phyloP scores from a whole-genome alignment of 768 basidiomycete genomes.

The Pleurotus salmoneostramineus region DNA sequence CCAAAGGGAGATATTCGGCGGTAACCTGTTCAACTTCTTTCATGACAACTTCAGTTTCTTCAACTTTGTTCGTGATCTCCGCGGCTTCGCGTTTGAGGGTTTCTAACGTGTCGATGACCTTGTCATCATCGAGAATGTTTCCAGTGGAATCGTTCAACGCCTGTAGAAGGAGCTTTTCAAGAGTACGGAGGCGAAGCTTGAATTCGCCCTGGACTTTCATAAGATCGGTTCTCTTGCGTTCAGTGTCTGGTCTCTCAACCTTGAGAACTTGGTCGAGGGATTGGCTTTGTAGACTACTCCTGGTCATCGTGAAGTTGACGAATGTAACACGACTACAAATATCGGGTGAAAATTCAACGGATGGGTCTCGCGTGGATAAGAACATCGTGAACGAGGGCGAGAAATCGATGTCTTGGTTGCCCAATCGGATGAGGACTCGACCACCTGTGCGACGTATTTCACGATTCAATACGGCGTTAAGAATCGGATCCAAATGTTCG shows the following conservation, averaged over 20 bases:
- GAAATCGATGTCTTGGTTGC: constrained; percentile 98
- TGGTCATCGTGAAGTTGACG: constrained; percentile 98
- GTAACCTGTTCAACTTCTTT: constrained; percentile 95
- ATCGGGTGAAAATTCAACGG: constrained; percentile 96
- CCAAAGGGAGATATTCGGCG: constrained; percentile 88
- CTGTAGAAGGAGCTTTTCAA: constrained; percentile 90
- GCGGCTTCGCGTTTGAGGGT: constrained; percentile 95
- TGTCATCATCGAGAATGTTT: constrained; percentile 98
- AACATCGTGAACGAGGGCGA: constrained; percentile 99
- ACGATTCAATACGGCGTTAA: constrained; percentile 95
- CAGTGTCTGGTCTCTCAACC: constrained; percentile 95
- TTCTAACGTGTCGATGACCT: constrained; percentile 95
- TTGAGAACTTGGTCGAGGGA: constrained; percentile 96
- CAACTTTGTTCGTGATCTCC: constrained; percentile 92
- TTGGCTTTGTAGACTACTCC: constrained; percentile 97
- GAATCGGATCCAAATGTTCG: constrained; percentile 94
- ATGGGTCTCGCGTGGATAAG: constrained; percentile 94
- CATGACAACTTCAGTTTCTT: constrained; percentile 96
- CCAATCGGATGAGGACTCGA: constrained; percentile 93
- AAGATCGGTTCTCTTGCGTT: constrained; percentile 91
- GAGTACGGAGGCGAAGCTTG: constrained; percentile 83
- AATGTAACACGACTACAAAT: constrained; percentile 97
- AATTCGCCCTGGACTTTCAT: constrained; percentile 99
- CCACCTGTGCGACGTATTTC: constrained; percentile 96
- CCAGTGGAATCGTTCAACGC: constrained; percentile 96